Base-by-base conservation (phyloP, 192 early-diverging fungal genomes). In the Dissophora globulifera region DNA sequence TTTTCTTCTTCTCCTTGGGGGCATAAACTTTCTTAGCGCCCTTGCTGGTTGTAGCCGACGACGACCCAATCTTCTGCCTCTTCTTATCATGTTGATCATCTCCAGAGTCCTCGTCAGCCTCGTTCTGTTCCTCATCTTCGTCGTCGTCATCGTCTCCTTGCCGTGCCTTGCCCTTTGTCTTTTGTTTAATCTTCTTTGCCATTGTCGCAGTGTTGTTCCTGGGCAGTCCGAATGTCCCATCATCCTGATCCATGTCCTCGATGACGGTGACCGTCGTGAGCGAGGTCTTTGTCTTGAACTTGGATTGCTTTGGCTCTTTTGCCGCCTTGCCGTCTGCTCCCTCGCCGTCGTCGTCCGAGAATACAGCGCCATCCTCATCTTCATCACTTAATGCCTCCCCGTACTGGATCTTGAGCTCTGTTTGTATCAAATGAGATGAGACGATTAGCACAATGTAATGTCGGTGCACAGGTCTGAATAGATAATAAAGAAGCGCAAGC, bases 211-310 rank as follows among this genome's bases (percentile, higher is more conserved):
- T 57, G 40, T 62, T 76, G 46, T 66, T 65, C 30, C 58, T 70
- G 22, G 58, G 68, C 13, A 62, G 22, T 5, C 62, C 67, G 47
- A 81, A 78, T 20, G 58, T 63, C 6, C 69, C 68, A 13, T 81
- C 69, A 35, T 87, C 82, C 59, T 86, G 82, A 67, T 90, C 87
- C 65, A 92, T 80, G 58, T 89, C 89, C 42, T 85, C 83, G 41
- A 89, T 86, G 8, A 92, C 88, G 19, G 88, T 92, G 4, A 92
- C 89, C 2, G 91, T 92, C 2, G 91, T 92, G 4, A 92, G 66
- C 9, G 87, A 80, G 13, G 78, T 66, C 27, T 80, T 70, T 17
- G 83, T 83, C 29, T 80, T 83, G 67, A 90, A 85, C 48, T 90
- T 86, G 15, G 75, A 66, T 20, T 87, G 81, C 6, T 81, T 82